These are phyloP conservation scores for Hyparrhenia diplandra DNA, from an alignment of 176 grass and related monocot species.

Conservation along the genomic window DNA sequence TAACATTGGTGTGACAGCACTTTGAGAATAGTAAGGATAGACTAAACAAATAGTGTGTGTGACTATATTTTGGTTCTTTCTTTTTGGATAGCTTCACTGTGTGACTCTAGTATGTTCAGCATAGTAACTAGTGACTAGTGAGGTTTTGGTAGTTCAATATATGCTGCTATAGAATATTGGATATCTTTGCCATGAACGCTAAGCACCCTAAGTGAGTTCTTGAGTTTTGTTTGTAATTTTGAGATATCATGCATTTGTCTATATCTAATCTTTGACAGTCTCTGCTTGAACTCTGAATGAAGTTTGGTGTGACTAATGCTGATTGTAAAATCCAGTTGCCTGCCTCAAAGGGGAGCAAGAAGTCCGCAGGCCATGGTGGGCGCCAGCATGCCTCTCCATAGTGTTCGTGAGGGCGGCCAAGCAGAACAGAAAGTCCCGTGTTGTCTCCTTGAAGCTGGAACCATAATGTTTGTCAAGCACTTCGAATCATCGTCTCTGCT, in stretches of 20 bases:
- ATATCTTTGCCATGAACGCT: background rate
- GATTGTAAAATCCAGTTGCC: slow-evolving; percentile 57
- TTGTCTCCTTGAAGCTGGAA: slow-evolving; percentile 95
- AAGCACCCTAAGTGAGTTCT: background rate
- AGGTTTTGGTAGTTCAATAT: background rate
- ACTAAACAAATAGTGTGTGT: background rate
- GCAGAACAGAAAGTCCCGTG: slow-evolving; percentile 72
- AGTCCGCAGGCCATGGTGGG: slow-evolving; percentile 97
- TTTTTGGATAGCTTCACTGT: background rate
- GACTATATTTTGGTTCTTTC: background rate
- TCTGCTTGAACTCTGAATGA: background rate
- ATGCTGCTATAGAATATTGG: background rate
- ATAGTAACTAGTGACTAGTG: background rate
- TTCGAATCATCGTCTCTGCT: background rate
- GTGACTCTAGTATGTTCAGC: background rate
- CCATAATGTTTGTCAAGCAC: slow-evolving; percentile 26
- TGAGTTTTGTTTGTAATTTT: background rate
- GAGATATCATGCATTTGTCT: background rate
- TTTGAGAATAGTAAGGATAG: background rate
- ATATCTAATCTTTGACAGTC: background rate
- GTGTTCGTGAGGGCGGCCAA: slow-evolving; percentile 86
- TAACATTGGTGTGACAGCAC: background rate
- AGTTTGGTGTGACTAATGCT: slow-evolving; percentile 4
- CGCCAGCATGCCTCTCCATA: slow-evolving; percentile 61
- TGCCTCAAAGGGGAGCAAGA: slow-evolving; percentile 98